A percentile compares a stretch with the other conserved stretches of the same genome.
Evolutionary conservation across 345 rosid species (phyloP).

Genomic region (Ceriops tagal): DNA sequence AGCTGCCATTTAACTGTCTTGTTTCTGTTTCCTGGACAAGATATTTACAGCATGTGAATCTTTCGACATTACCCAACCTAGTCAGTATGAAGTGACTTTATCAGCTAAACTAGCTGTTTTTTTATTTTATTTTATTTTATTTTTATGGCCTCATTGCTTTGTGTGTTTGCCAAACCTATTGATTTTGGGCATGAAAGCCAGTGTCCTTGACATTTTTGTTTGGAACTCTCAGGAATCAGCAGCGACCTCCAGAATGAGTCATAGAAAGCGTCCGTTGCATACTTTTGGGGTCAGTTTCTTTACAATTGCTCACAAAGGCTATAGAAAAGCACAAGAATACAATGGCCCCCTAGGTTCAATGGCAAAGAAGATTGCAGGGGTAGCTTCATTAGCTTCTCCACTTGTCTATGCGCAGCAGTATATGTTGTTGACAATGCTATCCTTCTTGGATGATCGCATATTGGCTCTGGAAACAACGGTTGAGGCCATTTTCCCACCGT

Average conservation of each 20-base stretch:
- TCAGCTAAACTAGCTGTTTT: too few species aligned
- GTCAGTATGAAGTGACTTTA: too few species aligned
- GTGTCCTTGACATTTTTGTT: neutral
- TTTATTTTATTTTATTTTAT: accelerated
- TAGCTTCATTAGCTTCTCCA: conserved; percentile 21
- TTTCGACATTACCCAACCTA: too few species aligned
- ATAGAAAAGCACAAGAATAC: conserved; percentile 28
- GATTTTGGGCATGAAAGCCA: too few species aligned
- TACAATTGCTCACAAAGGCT: conserved; percentile 33
- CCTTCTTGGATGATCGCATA: conserved; percentile 42
- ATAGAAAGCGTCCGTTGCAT: conserved; percentile 54
- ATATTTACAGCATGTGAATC: too few species aligned
- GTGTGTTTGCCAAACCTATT: too few species aligned
- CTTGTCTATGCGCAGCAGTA: conserved; percentile 25
- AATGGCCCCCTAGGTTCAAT: conserved; percentile 35
- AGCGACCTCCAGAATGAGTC: conserved; percentile 18
- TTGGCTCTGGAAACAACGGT: conserved; percentile 35
- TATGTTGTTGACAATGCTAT: conserved; percentile 36
- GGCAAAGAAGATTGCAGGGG: conserved; percentile 20
- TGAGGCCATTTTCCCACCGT: conserved; percentile 53
- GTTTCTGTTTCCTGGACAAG: too few species aligned
- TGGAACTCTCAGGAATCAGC: conserved; percentile 17
- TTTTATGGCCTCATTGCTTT: too few species aligned
- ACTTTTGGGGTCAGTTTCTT: conserved; percentile 43
- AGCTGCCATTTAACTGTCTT: too few species aligned